A percentile compares a stretch with the other conserved stretches of the same genome.
These are phyloP conservation scores for Scenedesmus sp. DNA, from an alignment of 163 green algal genomes.

Conservation along the genomic window DNA sequence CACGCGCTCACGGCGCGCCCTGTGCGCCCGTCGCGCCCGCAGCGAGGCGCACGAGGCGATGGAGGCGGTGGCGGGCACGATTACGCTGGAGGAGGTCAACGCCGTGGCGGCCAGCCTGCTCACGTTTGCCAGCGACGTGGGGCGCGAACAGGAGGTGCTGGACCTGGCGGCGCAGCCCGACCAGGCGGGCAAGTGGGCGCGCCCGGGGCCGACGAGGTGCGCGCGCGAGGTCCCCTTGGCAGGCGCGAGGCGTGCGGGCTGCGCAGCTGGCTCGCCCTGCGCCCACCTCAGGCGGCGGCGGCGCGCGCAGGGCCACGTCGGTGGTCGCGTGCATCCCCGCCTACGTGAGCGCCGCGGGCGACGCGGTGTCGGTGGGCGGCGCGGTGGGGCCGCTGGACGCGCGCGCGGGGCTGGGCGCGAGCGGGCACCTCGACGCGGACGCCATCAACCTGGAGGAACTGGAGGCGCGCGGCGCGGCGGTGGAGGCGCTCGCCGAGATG, in stretches of 20 bases:
- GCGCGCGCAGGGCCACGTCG: conserved; percentile 69
- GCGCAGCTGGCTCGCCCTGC: background rate
- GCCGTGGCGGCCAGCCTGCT: conserved; percentile 75
- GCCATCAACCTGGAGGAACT: conserved; percentile 66
- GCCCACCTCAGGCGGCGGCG: too few species aligned
- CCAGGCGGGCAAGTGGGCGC: conserved; percentile 49
- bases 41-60: conserved; percentile 84
- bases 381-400: background rate
- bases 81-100: conserved; percentile 91
- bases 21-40: background rate
- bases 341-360: conserved; percentile 70
- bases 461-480: conserved; percentile 47
- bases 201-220: conserved; percentile 47
- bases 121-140: conserved; percentile 91
- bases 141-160: conserved; percentile 56
- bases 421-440: conserved; percentile 72
- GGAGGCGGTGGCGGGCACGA: conserved; percentile 65
- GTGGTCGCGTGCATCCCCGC: conserved; percentile 95
- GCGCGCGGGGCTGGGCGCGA: conserved; percentile 24
- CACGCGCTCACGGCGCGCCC: background rate
- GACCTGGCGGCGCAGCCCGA: conserved; percentile 44
- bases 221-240: conserved; percentile 28
- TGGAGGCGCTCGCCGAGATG: conserved; percentile 58
- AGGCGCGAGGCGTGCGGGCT: background rate
- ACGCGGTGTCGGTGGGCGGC: conserved; percentile 16